Percentiles rank a stretch among this genome's conserved stretches.
Conservation (phyloP, 2,329 filamentous ascomycete species). For the Emericellopsis atlantica region DNA sequence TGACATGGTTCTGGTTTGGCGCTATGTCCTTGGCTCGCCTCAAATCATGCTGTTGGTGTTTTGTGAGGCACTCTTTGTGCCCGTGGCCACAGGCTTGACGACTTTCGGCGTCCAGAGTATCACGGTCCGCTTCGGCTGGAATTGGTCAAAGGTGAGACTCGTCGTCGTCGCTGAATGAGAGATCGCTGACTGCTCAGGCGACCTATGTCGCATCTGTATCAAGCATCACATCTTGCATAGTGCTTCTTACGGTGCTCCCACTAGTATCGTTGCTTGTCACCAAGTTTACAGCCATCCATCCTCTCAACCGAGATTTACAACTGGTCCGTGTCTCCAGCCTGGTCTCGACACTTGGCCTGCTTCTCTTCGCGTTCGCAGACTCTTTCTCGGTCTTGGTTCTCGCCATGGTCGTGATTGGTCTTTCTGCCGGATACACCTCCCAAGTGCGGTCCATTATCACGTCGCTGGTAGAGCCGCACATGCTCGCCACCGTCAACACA, state of each 20-base stretch:
- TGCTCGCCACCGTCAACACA: slow-evolving; percentile 40
- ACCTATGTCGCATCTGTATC: slow-evolving; percentile 13
- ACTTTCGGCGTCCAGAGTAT: slow-evolving; percentile 37
- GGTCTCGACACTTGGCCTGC: slow-evolving; percentile 16
- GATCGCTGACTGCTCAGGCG: slow-evolving; percentile 14
- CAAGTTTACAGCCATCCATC: slow-evolving; percentile 14
- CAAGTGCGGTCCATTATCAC: slow-evolving; percentile 38
- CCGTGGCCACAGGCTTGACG: slow-evolving; percentile 16
- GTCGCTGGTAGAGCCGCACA: slow-evolving; percentile 36
- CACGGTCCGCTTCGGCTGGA: slow-evolving; percentile 35
- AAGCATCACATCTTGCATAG: background rate
- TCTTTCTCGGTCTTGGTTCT: slow-evolving; percentile 19
- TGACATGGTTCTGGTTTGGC: slow-evolving; percentile 21
- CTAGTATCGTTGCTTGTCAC: slow-evolving; percentile 16
- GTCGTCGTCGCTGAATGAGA: background rate
- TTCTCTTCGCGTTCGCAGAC: slow-evolving; percentile 22
- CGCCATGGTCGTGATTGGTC: slow-evolving; percentile 29
- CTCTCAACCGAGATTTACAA: slow-evolving; percentile 24
- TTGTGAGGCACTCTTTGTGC: slow-evolving; percentile 13
- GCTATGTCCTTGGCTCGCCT: slow-evolving; percentile 25
- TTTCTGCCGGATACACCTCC: slow-evolving; percentile 29
- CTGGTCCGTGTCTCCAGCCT: slow-evolving; percentile 21
- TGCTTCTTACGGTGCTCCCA: slow-evolving; percentile 21
- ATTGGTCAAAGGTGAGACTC: slow-evolving; percentile 25
- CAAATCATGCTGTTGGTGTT: slow-evolving; percentile 23